phyloP scores from a whole-genome alignment of 495 filamentous ascomycete genomes.

The Copromyces sp. region DNA sequence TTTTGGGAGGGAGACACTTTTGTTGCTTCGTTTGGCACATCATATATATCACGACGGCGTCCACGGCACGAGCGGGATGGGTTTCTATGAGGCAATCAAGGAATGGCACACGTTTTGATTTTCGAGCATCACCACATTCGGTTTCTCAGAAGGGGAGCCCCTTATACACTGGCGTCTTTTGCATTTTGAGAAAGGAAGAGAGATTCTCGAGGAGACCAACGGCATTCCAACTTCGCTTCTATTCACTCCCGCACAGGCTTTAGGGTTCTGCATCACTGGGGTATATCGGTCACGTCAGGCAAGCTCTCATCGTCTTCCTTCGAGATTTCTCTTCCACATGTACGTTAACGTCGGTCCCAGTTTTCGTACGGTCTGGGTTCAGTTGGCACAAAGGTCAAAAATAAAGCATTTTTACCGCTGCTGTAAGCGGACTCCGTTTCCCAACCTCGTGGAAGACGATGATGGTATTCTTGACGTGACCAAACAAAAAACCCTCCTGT shows the following conservation, averaged over 20 bases:
- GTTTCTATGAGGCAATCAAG: slow-evolving; percentile 9
- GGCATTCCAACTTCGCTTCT: slow-evolving; percentile 1
- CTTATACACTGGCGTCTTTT: slow-evolving; percentile 22
- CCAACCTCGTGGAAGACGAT: slow-evolving; percentile 42
- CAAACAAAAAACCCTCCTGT: slow-evolving; percentile 23
- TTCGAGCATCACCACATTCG: slow-evolving; percentile 16
- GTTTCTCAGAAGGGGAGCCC: slow-evolving; percentile 8
- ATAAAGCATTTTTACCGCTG: slow-evolving; percentile 42
- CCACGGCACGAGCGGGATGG: slow-evolving; percentile 11
- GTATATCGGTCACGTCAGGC: slow-evolving; percentile 40
- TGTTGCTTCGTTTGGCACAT: slow-evolving; percentile 21
- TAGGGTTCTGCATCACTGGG: slow-evolving; percentile 22
- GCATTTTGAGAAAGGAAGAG: slow-evolving; percentile 16
- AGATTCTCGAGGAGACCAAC: background rate
- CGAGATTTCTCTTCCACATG: slow-evolving; percentile 49
- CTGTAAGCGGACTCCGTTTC: slow-evolving; percentile 29
- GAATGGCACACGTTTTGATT: slow-evolving; percentile 9
- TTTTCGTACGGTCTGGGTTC: slow-evolving; percentile 31
- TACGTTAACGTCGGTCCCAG: slow-evolving; percentile 60
- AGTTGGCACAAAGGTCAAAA: slow-evolving; percentile 31
- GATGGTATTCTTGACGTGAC: slow-evolving; percentile 42
- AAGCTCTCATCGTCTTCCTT: slow-evolving; percentile 57
- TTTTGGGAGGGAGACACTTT: slow-evolving; percentile 15
- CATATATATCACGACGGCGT: slow-evolving; percentile 24
- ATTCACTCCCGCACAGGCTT: slow-evolving; percentile 1